These are phyloP conservation scores for Hydnum rufescens DNA, from an alignment of 768 basidiomycete genomes.

Conservation along the genomic window DNA sequence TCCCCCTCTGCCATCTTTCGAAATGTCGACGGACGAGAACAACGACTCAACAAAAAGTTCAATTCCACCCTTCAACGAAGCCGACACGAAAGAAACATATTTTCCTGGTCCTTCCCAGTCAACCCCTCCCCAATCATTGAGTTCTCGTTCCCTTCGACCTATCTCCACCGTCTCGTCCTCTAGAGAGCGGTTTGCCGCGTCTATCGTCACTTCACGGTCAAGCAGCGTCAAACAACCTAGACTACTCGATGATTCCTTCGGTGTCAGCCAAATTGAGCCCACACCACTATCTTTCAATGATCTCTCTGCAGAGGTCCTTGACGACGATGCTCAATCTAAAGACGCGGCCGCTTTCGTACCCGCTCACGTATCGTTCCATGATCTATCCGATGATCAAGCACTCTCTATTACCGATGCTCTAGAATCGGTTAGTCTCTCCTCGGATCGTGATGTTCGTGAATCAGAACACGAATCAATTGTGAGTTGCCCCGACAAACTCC, in stretches of 20 bases:
- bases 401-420: slow-evolving; percentile 38
- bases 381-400: slow-evolving; percentile 17
- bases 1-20: slow-evolving; percentile 53
- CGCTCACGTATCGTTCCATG: neutral
- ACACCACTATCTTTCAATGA: slow-evolving; percentile 32
- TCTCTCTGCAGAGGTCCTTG: slow-evolving; percentile 17
- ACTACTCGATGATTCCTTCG: slow-evolving; percentile 31
- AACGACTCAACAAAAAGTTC: slow-evolving; percentile 13
- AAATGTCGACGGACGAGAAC: slow-evolving; percentile 27
- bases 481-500: neutral
- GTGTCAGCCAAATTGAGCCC: slow-evolving; percentile 37
- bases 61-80: slow-evolving; percentile 14
- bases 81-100: neutral
- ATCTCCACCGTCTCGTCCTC: slow-evolving; percentile 28
- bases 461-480: neutral
- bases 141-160: slow-evolving; percentile 31
- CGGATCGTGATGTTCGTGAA: neutral
- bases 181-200: slow-evolving; percentile 31
- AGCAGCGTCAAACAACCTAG: slow-evolving; percentile 15
- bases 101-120: slow-evolving; percentile 26
- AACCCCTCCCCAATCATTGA: slow-evolving; percentile 42
- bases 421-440: slow-evolving; percentile 26
- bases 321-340: slow-evolving; percentile 8
- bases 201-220: slow-evolving; percentile 24
- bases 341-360: neutral